Evolutionary conservation across 306 rosid genomes (phyloP).

Genomic region (Cucurbita maxima): DNA sequence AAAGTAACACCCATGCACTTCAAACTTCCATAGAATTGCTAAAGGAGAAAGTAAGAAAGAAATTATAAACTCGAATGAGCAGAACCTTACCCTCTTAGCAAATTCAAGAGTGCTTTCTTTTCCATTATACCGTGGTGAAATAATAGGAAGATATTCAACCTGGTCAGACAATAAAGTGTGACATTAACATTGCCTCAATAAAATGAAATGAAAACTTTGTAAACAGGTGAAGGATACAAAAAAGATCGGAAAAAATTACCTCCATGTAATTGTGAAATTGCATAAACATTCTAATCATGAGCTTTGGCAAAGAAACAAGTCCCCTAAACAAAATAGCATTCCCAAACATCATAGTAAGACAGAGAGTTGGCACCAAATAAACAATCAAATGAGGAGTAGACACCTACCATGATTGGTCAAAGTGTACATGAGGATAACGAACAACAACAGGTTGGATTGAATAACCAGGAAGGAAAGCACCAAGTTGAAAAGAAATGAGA

Average conservation of each 20-base stretch:
- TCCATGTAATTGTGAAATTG: constrained; percentile 93
- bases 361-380: constrained; percentile 11
- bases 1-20: not conserved
- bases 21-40: not conserved
- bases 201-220: constrained; percentile 4
- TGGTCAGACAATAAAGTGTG: constrained; percentile 25
- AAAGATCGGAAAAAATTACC: constrained; percentile 27
- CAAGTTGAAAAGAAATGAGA: constrained; percentile 88
- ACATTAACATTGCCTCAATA: constrained; percentile 4
- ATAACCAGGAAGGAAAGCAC: constrained; percentile 80
- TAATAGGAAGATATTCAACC: constrained; percentile 93
- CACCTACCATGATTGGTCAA: constrained; percentile 92
- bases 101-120: constrained; percentile 63
- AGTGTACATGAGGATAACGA: constrained; percentile 94
- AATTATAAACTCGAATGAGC: not conserved
- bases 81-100: constrained; percentile 61
- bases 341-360: not conserved
- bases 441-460: constrained; percentile 80
- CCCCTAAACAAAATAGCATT: constrained; percentile 41
- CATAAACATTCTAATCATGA: constrained; percentile 89
- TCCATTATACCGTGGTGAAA: constrained; percentile 45
- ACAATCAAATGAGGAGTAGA: constrained; percentile 9
- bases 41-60: not conserved
- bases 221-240: not conserved
- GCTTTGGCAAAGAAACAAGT: constrained; percentile 56